A percentile compares a stretch with the other conserved stretches of the same genome.
Evolutionary conservation across 2,329 filamentous ascomycete species (phyloP).

Genomic region (Penicillium digitatum): DNA sequence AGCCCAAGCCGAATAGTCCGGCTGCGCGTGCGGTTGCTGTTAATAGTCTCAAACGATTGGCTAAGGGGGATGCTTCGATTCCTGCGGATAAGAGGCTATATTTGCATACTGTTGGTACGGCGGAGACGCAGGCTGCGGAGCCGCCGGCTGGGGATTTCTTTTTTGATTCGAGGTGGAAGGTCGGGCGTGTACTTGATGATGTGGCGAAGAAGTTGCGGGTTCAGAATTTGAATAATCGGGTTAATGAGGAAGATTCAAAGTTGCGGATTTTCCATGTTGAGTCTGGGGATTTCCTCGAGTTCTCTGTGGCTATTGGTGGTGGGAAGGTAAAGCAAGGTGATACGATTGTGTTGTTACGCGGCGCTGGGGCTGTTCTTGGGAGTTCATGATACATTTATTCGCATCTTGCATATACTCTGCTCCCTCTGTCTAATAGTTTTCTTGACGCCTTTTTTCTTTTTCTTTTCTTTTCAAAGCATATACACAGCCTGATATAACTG

Average conservation of each 20-base stretch:
- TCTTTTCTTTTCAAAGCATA: conserved; percentile 7
- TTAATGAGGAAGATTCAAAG: conserved; percentile 59
- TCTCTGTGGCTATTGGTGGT: conserved; percentile 76
- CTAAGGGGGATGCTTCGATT: conserved; percentile 84
- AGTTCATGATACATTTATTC: conserved; percentile 48
- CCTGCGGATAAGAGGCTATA: conserved; percentile 82
- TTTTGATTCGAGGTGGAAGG: conserved; percentile 80
- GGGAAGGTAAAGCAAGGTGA: conserved; percentile 70
- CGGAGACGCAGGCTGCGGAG: conserved; percentile 77
- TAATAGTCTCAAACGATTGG: conserved; percentile 75
- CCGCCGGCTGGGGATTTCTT: conserved; percentile 77
- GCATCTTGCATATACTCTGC: background rate
- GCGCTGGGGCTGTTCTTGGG: conserved; percentile 71
- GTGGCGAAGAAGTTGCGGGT: conserved; percentile 42
- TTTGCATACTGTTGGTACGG: conserved; percentile 82
- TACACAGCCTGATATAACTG: conserved; percentile 9
- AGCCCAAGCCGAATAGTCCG: conserved; percentile 50
- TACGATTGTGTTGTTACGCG: conserved; percentile 81
- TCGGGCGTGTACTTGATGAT: conserved; percentile 61
- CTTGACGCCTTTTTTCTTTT: background rate
- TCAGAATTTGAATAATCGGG: conserved; percentile 47
- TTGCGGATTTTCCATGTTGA: conserved; percentile 91
- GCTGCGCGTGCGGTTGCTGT: conserved; percentile 65
- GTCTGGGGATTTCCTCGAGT: conserved; percentile 78
- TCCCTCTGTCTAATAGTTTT: background rate